These are phyloP conservation scores for Nakaseomyces nivariensis DNA, from an alignment of 1,139 yeast genomes.

Conservation along the genomic window DNA sequence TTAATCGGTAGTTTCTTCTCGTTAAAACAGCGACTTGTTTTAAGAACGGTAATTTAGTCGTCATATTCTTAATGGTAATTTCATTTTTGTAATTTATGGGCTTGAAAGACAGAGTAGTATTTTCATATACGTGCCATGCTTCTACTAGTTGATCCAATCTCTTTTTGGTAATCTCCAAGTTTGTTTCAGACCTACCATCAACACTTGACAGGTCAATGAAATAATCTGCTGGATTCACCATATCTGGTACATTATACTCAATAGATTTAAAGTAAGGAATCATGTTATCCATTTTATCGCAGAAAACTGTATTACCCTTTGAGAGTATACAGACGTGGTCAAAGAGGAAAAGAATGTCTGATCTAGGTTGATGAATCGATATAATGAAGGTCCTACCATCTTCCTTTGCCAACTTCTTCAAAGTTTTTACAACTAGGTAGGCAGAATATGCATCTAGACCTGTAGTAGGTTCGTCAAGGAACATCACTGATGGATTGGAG, in stretches of 20 bases:
- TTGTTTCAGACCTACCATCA: constrained; percentile 43
- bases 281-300: constrained; percentile 42
- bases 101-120: constrained; percentile 12
- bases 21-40: constrained; percentile 50
- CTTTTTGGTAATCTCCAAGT: constrained; percentile 29
- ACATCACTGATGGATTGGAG: constrained; percentile 64
- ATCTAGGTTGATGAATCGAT: constrained; percentile 79
- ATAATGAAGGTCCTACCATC: constrained; percentile 63
- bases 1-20: constrained; percentile 44
- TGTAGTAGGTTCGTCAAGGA: constrained; percentile 84
- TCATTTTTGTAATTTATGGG: constrained; percentile 6
- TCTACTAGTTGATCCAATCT: constrained; percentile 40
- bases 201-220: constrained; percentile 63
- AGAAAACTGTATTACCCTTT: constrained; percentile 50
- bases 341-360: constrained; percentile 60
- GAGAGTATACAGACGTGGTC: constrained; percentile 67
- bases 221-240: constrained; percentile 52
- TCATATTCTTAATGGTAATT: constrained; percentile 16
- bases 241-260: constrained; percentile 39
- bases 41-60: constrained; percentile 31
- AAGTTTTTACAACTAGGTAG: constrained; percentile 49
- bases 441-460: constrained; percentile 80
- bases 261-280: constrained; percentile 43
- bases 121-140: constrained; percentile 38
- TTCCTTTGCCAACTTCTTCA: constrained; percentile 46